Percentiles rank a stretch among this genome's conserved stretches.
Evolutionary conservation across 805 yeast genomes (phyloP).

Genomic region (Saccharomyces eubayanus): DNA sequence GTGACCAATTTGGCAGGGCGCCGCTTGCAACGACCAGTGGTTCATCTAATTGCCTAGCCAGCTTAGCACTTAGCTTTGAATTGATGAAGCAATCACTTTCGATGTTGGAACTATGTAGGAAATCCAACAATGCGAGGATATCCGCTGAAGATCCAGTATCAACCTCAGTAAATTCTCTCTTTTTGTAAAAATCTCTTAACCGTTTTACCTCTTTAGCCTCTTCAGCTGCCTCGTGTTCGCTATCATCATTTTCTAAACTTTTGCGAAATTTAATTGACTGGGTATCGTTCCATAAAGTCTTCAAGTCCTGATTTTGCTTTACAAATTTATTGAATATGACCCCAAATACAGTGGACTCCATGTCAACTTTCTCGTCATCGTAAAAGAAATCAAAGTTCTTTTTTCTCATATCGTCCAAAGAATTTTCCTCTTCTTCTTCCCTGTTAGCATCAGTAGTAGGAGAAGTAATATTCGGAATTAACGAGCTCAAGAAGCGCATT

Average conservation of each 20-base stretch:
- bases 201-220: conserved; percentile 16
- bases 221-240: conserved; percentile 10
- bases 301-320: conserved; percentile 37
- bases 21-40: conserved; percentile 83
- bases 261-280: conserved; percentile 46
- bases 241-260: conserved; percentile 23
- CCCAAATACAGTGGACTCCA: conserved; percentile 67
- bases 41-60: conserved; percentile 82
- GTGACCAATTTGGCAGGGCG: conserved; percentile 76
- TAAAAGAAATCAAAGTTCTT: conserved; percentile 49
- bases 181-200: conserved; percentile 24
- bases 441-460: conserved; percentile 5
- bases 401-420: conserved; percentile 10
- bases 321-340: conserved; percentile 48
- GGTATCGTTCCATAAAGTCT: conserved; percentile 47
- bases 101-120: conserved; percentile 32
- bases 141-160: conserved; percentile 13
- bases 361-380: conserved; percentile 50
- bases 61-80: conserved; percentile 75
- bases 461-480: conserved; percentile 12
- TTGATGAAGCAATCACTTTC: conserved; percentile 46
- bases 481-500: conserved; percentile 20
- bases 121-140: conserved; percentile 42
- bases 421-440: conserved; percentile 6
- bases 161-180: conserved; percentile 1